Evolutionary conservation across 257 asterid genomes (phyloP), one percentile per base, ranked within the genome.

Genomic region (Leptodermis oblonga): DNA sequence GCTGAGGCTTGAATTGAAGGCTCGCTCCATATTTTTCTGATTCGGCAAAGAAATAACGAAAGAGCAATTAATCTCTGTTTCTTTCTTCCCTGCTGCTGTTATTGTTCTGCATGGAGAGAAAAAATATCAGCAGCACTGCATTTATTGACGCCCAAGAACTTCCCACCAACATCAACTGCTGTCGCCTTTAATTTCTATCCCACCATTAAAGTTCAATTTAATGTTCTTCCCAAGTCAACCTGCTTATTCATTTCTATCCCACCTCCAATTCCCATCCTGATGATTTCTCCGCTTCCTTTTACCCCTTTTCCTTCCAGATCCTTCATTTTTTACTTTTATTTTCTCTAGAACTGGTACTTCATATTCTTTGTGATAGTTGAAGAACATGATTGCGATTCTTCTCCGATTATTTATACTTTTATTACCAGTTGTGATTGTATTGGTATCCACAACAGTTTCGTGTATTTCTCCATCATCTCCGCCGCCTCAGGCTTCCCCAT

Each of bases 111-210:
- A 62, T 20, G 51, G 10, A 42, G 20, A n/a, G 20, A 30, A 13
- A 23, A 37, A 62, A 17, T 3, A 42, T 6, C 66, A 56, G 43
- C n/a, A n/a, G n/a, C n/a, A n/a, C n/a, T 53, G 74, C 85, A 81
- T 81, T 81, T 81, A 81, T 72, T 76, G 51, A 66, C 33, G 51
- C 65, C 23, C 70, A 62, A 69, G 60, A 75, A 60, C 78, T 62
- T 41, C 81, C 74, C 81, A 78, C 69, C 82, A 77, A 74, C 72
- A 69, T 81, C 80, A 77, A 74, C 85, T 77, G 76, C 73, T 48
- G 76, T 23, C 34, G 72, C 56, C 56, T 78, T 74, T 72, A 68
- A 71, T 71, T 65, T 48, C 11, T 43, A 39, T 42, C n/a, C 69
- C 65, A 14, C 73, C 78, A 75, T 77, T 70, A 69, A 80, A 62